Base-by-base conservation (phyloP, 495 filamentous ascomycete genomes). In the Sphaerosporella brunnea region DNA sequence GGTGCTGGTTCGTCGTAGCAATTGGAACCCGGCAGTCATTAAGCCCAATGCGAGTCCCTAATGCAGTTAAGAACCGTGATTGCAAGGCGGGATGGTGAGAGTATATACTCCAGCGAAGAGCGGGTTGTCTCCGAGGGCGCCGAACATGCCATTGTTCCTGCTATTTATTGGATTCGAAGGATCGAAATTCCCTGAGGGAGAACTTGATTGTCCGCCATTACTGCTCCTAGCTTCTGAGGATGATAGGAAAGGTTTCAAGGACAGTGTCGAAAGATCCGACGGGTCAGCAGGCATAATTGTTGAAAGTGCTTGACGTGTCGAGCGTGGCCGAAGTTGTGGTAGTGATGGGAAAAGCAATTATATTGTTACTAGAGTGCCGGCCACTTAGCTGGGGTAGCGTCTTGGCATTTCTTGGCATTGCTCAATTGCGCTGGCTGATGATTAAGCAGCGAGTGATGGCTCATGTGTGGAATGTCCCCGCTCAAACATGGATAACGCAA, bases 21-120 rank as follows among this genome's bases (percentile, higher is more conserved):
- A 69, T 0, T 82, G 80, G 42, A 81, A 66, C 28, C 72, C 77
- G 28, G 84, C 80, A 43, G 83, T 90, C 24, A 96, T 70, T 19
- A 77, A 83, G 53, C 85, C 87, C 20, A 97, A 81, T 50, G 92
- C 92, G 47, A 95, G 66, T 56, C 74, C 74, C 58, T 61, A 32
- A 41, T 15, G 1, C 21, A 13, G 8, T 34, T 44, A 23, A 34
- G 19, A 34, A n/a, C 13, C 35, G 42, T 25, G 45, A 30, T 44
- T 45, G 21, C 37, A 4, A 3, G 15, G 9, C 16, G 4, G 10
- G 4, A 4, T 39, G 28, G 21, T 13, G 38, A 35, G 11, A n/a
- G 24, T 41, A 30, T 19, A 9, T 58, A 59, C 56, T 9, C 56
- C 56, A 19, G 56, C 57, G 32, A 59, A 59, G 34, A 59, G 56